Evolutionary conservation across 2,329 filamentous ascomycete species (phyloP).

Genomic region (Fusarium pininemorale): DNA sequence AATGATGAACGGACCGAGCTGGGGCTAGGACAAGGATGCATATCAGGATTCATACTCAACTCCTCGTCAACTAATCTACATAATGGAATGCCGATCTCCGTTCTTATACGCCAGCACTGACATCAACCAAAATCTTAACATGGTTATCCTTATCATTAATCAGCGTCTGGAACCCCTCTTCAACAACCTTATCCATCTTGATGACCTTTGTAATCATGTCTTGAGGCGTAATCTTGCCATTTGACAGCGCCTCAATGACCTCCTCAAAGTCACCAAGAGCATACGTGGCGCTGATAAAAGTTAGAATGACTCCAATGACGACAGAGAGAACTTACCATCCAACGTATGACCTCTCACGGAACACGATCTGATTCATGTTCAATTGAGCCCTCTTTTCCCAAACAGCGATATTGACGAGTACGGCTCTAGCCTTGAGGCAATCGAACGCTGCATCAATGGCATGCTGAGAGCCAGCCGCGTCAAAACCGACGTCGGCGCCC

Average conservation of each 20-base stretch:
- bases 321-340: background rate
- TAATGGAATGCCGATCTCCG: accelerated
- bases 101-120: background rate
- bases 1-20: background rate
- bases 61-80: background rate
- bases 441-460: constrained; percentile 9
- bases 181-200: constrained; percentile 18
- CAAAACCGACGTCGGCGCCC: constrained; percentile 13
- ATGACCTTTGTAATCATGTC: constrained; percentile 25
- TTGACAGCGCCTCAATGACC: constrained; percentile 11
- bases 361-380: constrained; percentile 25
- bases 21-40: accelerated
- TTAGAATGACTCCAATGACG: background rate
- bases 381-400: constrained; percentile 18
- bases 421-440: constrained; percentile 6
- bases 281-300: background rate
- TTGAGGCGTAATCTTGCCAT: background rate
- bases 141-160: constrained; percentile 18
- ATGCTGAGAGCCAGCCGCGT: constrained; percentile 9
- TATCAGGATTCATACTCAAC: background rate
- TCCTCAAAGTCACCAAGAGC: constrained; percentile 12
- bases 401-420: constrained; percentile 9
- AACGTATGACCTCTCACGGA: constrained; percentile 12
- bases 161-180: constrained; percentile 6
- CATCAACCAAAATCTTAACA: constrained; percentile 20